Percentiles rank a stretch among this genome's conserved stretches.
These are phyloP conservation scores for Metschnikowia baotianmanensis DNA, from an alignment of 805 yeast species.

Conservation along the genomic window DNA sequence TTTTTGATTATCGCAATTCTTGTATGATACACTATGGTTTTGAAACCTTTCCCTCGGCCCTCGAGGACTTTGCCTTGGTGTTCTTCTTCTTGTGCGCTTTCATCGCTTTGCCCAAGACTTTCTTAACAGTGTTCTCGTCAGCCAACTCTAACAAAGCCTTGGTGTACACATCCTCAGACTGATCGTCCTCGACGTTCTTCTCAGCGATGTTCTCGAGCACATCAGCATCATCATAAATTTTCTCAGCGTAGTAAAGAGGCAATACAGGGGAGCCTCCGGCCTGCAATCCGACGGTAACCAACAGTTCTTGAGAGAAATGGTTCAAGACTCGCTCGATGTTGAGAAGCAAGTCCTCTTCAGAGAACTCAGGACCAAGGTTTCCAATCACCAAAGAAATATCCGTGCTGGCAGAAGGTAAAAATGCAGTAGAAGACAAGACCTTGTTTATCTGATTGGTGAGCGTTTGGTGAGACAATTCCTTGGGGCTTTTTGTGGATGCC, in stretches of 20 bases:
- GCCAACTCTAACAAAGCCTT: constrained; percentile 79
- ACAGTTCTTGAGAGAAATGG: constrained; percentile 42
- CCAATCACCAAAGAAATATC: constrained; percentile 70
- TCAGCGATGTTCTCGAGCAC: constrained; percentile 29
- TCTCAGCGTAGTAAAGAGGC: constrained; percentile 74
- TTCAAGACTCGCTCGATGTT: constrained; percentile 58
- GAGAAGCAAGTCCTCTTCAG: constrained; percentile 50
- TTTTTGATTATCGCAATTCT: not conserved
- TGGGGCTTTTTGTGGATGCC: constrained; percentile 27
- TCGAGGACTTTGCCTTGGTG: constrained; percentile 14
- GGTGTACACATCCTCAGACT: constrained; percentile 24
- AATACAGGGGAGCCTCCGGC: constrained; percentile 73
- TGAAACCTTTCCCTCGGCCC: constrained; percentile 15
- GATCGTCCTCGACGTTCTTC: constrained; percentile 23
- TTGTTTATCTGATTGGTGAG: constrained; percentile 59
- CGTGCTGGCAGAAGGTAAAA: constrained; percentile 71
- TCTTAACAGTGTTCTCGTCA: constrained; percentile 67
- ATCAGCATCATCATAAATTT: constrained; percentile 50
- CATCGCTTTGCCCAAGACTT: constrained; percentile 58
- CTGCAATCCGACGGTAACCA: constrained; percentile 64
- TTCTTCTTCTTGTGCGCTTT: constrained; percentile 22
- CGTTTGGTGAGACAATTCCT: constrained; percentile 47
- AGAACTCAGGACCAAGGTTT: constrained; percentile 35
- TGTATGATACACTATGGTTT: constrained; percentile 11
- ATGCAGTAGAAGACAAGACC: constrained; percentile 55